Evolutionary conservation across 1,284 basidiomycete genomes (phyloP), one percentile per base, ranked within the genome.

Genomic region (Malassezia equina): DNA sequence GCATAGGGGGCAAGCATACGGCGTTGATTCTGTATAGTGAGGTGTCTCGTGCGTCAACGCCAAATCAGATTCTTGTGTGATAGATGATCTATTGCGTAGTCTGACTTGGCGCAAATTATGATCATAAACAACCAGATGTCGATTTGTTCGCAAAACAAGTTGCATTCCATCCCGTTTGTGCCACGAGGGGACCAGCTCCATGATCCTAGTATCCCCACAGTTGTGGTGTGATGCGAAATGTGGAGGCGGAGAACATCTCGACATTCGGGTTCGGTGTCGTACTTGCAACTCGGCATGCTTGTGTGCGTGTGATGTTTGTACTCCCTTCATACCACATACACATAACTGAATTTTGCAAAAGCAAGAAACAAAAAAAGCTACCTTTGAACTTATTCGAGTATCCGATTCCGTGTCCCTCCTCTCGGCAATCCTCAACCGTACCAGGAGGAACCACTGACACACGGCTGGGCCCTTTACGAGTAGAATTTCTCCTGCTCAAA

Each of bases 41-140:
- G 36, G 12, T 6, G 12, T n/a, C 19, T 39, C 36, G 15, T 39
- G 36, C n/a, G 6, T 11, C 8, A 39, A 19, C 2, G 36, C 17
- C 19, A 39, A 39, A 15, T 39, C 19, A 9, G 17, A 19, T 2
- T 39, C 36, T 7, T 39, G 36, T 19, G 19, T 9, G 36, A 39
- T n/a, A 39, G 36, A 39, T 2, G 4, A 7, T n/a, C 7, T 46
- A 25, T 43, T n/a, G 24, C 65, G 62, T 8, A 70, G 51, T 7
- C 58, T 62, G 1, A 70, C 47, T 54, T 62, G 51, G 19, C 62
- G 62, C 4, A 58, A 58, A 1, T 31, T 25, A 2, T 63, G 55
- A 49, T 70, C 56, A 44, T 67, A 69, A 29, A 64, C 55, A 7
- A 66, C 68, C 7, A 64, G 55, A 32, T 68, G 66, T 15, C 62